phyloP scores from a whole-genome alignment of 768 basidiomycete genomes.

The Coprinellus aureogranulatus region DNA sequence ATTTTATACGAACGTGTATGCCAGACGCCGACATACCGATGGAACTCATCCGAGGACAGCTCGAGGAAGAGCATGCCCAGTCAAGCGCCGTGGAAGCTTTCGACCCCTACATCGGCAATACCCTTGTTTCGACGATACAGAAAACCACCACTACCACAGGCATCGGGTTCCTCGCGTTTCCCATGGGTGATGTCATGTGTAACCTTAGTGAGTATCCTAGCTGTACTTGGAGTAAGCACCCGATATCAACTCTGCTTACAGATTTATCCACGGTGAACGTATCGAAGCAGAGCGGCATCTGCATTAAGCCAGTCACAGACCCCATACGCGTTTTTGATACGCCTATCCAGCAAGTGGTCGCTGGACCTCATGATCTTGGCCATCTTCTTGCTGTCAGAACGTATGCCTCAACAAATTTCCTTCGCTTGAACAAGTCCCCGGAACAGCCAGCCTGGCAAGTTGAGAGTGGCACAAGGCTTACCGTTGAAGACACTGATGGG shows the following conservation, averaged over 20 bases:
- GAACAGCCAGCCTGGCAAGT: not conserved
- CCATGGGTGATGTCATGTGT: slow-evolving; percentile 57
- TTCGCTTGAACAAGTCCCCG: slow-evolving; percentile 10
- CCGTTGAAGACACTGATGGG: not conserved
- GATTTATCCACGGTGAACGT: slow-evolving; percentile 46
- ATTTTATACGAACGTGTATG: slow-evolving; percentile 66
- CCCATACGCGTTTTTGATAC: slow-evolving; percentile 54
- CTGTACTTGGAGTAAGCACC: not conserved
- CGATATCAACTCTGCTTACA: slow-evolving; percentile 21
- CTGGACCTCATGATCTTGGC: slow-evolving; percentile 26
- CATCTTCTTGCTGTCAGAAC: slow-evolving; percentile 26
- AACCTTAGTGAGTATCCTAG: slow-evolving; percentile 58
- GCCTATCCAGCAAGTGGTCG: slow-evolving; percentile 63
- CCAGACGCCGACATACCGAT: slow-evolving; percentile 73
- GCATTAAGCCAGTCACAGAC: slow-evolving; percentile 39
- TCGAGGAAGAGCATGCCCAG: slow-evolving; percentile 44
- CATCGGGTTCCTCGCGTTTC: slow-evolving; percentile 49
- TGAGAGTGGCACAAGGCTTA: not conserved
- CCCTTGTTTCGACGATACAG: slow-evolving; percentile 42
- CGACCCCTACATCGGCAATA: slow-evolving; percentile 58
- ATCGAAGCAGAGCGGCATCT: slow-evolving; percentile 21
- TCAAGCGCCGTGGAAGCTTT: slow-evolving; percentile 38
- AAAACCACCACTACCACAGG: slow-evolving; percentile 16
- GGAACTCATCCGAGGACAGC: slow-evolving; percentile 60
- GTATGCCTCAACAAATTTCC: slow-evolving; percentile 17